Percentiles rank a stretch among this genome's conserved stretches.
These are phyloP conservation scores for Teunomyces cretensis DNA, from an alignment of 805 yeast species.

Conservation along the genomic window DNA sequence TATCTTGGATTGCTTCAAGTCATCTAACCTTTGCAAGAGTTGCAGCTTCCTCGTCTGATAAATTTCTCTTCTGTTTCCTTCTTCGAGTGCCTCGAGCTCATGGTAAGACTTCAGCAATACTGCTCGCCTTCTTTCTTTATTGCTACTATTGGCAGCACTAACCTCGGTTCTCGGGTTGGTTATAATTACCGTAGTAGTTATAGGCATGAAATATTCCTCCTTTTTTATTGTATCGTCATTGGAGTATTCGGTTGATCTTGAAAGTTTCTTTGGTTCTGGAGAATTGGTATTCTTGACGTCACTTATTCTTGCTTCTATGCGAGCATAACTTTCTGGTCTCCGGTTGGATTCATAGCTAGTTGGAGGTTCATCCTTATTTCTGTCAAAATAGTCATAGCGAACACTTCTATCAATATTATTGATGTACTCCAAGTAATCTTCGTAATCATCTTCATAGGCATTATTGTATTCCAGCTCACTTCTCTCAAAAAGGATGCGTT, in stretches of 20 bases:
- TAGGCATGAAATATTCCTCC: background rate
- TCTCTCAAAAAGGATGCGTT: constrained; percentile 6
- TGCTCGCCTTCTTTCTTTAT: constrained; percentile 23
- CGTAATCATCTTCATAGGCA: constrained; percentile 13
- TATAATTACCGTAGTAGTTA: constrained; percentile 5
- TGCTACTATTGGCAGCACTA: constrained; percentile 14
- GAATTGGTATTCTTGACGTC: constrained; percentile 7
- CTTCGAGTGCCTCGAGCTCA: constrained; percentile 18
- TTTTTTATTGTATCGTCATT: background rate
- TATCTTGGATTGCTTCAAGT: constrained; percentile 25
- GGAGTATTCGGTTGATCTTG: background rate
- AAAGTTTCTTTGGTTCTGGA: background rate
- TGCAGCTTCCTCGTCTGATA: constrained; percentile 22
- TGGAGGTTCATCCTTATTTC: background rate
- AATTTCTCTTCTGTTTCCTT: constrained; percentile 15
- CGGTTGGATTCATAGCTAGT: background rate
- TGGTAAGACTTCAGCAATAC: constrained; percentile 15
- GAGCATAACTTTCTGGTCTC: constrained; percentile 8
- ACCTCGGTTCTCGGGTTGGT: constrained; percentile 11
- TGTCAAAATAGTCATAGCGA: constrained; percentile 16
- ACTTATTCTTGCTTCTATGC: constrained; percentile 10
- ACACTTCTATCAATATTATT: constrained; percentile 18
- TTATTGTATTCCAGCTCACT: constrained; percentile 7
- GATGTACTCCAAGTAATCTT: constrained; percentile 25
- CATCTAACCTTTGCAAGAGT: constrained; percentile 23